Percentiles rank a stretch among this genome's conserved stretches.
These are phyloP conservation scores for Septoria linicola DNA, from an alignment of 2,329 filamentous ascomycete species.

Conservation along the genomic window DNA sequence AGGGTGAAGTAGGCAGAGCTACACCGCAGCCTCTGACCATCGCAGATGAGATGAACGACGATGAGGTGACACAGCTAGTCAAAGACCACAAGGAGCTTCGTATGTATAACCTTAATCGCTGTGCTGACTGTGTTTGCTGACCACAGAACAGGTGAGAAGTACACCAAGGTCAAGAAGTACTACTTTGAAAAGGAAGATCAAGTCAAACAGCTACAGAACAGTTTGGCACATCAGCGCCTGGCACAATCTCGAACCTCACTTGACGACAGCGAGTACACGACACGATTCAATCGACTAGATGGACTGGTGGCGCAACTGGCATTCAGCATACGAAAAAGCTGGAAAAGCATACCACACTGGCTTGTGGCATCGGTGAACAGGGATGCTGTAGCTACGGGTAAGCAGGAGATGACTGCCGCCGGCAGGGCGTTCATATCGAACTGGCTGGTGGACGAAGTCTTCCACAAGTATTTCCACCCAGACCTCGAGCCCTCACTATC, in stretches of 20 bases:
- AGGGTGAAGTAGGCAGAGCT: constrained; percentile 31
- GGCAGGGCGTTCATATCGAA: constrained; percentile 83
- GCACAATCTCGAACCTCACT: constrained; percentile 91
- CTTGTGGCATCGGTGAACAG: constrained; percentile 75
- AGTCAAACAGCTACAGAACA: constrained; percentile 93
- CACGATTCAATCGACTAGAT: constrained; percentile 84
- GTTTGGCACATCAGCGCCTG: constrained; percentile 92
- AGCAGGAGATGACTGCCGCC: constrained; percentile 96
- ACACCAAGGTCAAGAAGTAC: constrained; percentile 95
- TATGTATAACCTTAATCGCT: constrained; percentile 34
- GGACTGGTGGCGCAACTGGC: constrained; percentile 92
- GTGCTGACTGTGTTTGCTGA: constrained; percentile 19
- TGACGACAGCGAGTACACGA: constrained; percentile 91
- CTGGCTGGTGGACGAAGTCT: constrained; percentile 89
- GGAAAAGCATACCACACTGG: constrained; percentile 79
- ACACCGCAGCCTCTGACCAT: constrained; percentile 46
- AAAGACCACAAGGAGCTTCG: constrained; percentile 53
- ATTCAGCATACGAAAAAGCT: constrained; percentile 95
- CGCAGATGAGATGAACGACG: constrained; percentile 48
- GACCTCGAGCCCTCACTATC: constrained; percentile 75
- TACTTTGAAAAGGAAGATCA: constrained; percentile 92
- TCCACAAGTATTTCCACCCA: constrained; percentile 90
- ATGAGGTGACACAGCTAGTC: constrained; percentile 48
- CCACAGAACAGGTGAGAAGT: constrained; percentile 73
- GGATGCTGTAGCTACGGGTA: constrained; percentile 81